Evolutionary conservation across 805 yeast species (phyloP).

Genomic region (Lachancea cidri): DNA sequence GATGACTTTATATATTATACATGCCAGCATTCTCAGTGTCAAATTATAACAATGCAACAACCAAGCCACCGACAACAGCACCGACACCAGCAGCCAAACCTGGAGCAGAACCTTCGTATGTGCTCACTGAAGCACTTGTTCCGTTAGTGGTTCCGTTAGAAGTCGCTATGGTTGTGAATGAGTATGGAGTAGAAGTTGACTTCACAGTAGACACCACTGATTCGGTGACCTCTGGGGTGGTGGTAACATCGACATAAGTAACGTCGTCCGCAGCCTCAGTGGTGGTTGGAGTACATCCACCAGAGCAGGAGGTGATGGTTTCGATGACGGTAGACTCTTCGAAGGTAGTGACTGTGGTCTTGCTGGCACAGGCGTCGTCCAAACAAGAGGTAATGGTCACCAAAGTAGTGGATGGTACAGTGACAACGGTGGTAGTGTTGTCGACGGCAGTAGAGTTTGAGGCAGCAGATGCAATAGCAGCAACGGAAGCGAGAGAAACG

Average conservation of each 20-base stretch:
- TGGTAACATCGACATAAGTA: slow-evolving; percentile 44
- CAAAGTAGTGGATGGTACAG: slow-evolving; percentile 27
- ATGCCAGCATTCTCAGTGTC: neutral
- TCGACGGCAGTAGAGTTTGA: slow-evolving; percentile 20
- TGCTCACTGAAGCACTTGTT: slow-evolving; percentile 11
- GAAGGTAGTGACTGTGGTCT: slow-evolving; percentile 27
- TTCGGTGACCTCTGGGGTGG: slow-evolving; percentile 45
- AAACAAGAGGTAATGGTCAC: slow-evolving; percentile 35
- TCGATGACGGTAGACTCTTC: slow-evolving; percentile 32
- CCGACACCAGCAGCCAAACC: slow-evolving; percentile 14
- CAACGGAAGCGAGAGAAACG: slow-evolving; percentile 11
- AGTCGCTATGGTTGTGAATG: slow-evolving; percentile 29
- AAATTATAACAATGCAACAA: slow-evolving; percentile 21
- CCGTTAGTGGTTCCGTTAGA: slow-evolving; percentile 10
- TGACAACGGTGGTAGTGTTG: slow-evolving; percentile 14
- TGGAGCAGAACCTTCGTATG: slow-evolving; percentile 12
- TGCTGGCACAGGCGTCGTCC: slow-evolving; percentile 28
- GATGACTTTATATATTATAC: neutral
- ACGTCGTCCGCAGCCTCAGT: slow-evolving; percentile 25
- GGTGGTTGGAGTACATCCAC: slow-evolving; percentile 31
- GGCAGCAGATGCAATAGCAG: slow-evolving; percentile 18
- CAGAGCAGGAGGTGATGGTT: slow-evolving; percentile 31
- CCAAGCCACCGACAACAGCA: slow-evolving; percentile 23
- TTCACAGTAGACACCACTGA: slow-evolving; percentile 42
- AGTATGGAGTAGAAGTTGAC: slow-evolving; percentile 37